Conservation (phyloP, 73 alveolate species). For the Uronychia setigera region DNA sequence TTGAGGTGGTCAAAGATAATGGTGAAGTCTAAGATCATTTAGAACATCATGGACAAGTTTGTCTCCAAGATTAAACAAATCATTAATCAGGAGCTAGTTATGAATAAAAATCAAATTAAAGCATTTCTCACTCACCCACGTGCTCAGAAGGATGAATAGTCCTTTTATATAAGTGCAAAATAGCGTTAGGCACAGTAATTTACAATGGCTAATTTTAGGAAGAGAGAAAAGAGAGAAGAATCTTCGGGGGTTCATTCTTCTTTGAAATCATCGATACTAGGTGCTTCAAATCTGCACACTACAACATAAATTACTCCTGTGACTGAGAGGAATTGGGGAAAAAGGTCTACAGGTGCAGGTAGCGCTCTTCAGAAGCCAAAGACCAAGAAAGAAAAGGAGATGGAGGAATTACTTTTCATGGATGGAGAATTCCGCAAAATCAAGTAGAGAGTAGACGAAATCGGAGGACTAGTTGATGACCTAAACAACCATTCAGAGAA, state of each 20-base stretch:
- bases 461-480: too few species aligned
- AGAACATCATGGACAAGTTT: background rate
- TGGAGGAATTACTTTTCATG: background rate
- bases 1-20: background rate
- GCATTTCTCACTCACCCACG: background rate
- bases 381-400: background rate
- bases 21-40: background rate
- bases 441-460: too few species aligned
- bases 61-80: background rate
- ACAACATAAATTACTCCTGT: too few species aligned
- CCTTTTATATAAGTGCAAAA: background rate
- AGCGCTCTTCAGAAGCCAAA: too few species aligned
- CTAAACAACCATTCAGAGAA: too few species aligned
- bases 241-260: background rate
- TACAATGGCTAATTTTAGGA: too few species aligned
- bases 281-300: too few species aligned
- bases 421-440: background rate
- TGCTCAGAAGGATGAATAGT: background rate
- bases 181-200: background rate
- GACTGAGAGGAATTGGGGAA: too few species aligned
- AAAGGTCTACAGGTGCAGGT: too few species aligned
- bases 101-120: background rate
- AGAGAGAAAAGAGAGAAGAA: background rate
- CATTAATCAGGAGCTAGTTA: background rate
- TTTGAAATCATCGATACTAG: too few species aligned